A percentile compares a stretch with the other conserved stretches of the same genome.
Evolutionary conservation across 164 flowering plant species (phyloP).

Genomic region (Echeveria elegans): DNA sequence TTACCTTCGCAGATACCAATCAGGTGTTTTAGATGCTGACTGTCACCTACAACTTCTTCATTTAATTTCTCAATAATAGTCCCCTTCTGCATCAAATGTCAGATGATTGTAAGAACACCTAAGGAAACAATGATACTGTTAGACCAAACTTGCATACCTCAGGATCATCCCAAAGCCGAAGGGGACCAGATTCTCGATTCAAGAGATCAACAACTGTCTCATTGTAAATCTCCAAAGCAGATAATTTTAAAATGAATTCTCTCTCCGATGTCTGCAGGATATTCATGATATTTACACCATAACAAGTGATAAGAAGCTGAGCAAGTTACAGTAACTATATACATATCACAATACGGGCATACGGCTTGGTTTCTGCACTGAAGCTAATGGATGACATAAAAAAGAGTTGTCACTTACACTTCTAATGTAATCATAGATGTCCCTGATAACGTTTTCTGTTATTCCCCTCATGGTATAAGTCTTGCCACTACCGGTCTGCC

Average conservation of each 20-base stretch:
- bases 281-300: neutral
- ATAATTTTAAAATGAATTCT: slow-evolving; percentile 47
- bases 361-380: slow-evolving; percentile 5
- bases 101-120: neutral
- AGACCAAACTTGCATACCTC: slow-evolving; percentile 37
- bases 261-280: slow-evolving; percentile 46
- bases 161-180: slow-evolving; percentile 81
- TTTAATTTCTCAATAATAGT: slow-evolving; percentile 63
- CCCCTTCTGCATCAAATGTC: slow-evolving; percentile 48
- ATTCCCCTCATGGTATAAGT: slow-evolving; percentile 88
- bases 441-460: slow-evolving; percentile 54
- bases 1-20: slow-evolving; percentile 75
- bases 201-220: slow-evolving; percentile 73
- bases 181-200: slow-evolving; percentile 55
- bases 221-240: slow-evolving; percentile 81
- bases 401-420: slow-evolving; percentile 30
- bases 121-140: neutral
- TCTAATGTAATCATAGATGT: slow-evolving; percentile 56
- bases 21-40: slow-evolving; percentile 45
- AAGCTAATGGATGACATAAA: neutral
- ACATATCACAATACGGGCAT: neutral
- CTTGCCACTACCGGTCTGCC: slow-evolving; percentile 90
- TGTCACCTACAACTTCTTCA: slow-evolving; percentile 54
- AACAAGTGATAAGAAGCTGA: neutral
- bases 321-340: neutral